Evolutionary conservation across 1,284 basidiomycete genomes (phyloP).

Genomic region (Apiotrichum mycotoxinovorans): DNA sequence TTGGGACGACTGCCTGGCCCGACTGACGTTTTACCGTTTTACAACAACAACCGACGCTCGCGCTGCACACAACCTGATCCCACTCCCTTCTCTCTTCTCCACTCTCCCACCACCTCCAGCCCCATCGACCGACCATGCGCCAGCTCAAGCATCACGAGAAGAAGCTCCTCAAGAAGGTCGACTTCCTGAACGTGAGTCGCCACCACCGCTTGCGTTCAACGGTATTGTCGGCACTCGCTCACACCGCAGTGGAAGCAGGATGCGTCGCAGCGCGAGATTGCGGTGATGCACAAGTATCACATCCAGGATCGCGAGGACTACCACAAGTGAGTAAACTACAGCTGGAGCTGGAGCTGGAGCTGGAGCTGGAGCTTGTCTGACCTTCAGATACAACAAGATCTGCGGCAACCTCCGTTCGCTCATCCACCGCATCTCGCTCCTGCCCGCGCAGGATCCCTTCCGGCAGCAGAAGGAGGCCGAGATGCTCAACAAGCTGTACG

Average conservation of each 20-base stretch:
- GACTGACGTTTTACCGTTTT: no score
- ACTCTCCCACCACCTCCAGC: neutral
- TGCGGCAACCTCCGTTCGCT: slow-evolving; percentile 82
- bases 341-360: neutral
- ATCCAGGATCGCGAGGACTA: slow-evolving; percentile 93
- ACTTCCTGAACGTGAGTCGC: slow-evolving; percentile 74
- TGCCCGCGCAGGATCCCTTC: slow-evolving; percentile 88
- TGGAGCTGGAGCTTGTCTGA: neutral
- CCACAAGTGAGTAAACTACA: slow-evolving; percentile 63
- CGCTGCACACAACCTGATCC: neutral
- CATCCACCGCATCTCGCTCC: slow-evolving; percentile 79
- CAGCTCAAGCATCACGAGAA: slow-evolving; percentile 92
- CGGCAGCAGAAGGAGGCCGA: slow-evolving; percentile 78
- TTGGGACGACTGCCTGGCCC: no score
- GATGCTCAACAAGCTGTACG: slow-evolving; percentile 91
- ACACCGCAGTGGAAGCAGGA: slow-evolving; percentile 89
- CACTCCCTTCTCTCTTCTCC: neutral
- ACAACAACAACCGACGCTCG: no score
- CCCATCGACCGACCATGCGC: slow-evolving; percentile 57
- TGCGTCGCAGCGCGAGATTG: slow-evolving; percentile 84
- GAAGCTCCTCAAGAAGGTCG: slow-evolving; percentile 90
- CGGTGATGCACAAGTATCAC: slow-evolving; percentile 94
- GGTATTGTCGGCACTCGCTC: neutral
- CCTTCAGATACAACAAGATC: slow-evolving; percentile 83
- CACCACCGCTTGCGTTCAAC: no score